Conservation (phyloP, 805 yeast genomes). For the Tetrapisispora iriomotensis region DNA sequence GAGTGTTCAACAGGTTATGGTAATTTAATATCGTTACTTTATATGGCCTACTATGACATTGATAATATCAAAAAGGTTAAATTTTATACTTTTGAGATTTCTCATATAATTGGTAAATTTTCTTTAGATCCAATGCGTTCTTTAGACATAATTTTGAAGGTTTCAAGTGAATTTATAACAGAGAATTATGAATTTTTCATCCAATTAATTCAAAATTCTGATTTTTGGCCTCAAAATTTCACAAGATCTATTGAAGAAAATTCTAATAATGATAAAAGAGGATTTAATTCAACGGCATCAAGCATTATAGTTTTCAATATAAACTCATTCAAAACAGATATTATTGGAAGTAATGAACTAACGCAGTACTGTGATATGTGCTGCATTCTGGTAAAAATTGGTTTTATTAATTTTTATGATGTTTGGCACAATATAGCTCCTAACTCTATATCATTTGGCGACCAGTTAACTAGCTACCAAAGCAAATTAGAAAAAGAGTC, state of each 20-base stretch:
- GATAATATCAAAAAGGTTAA: conserved; percentile 35
- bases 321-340: conserved; percentile 9
- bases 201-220: conserved; percentile 40
- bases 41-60: conserved; percentile 33
- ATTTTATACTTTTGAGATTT: conserved; percentile 39
- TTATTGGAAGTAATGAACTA: background rate
- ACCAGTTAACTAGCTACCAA: conserved; percentile 37
- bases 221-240: conserved; percentile 53
- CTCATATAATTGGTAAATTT: conserved; percentile 61
- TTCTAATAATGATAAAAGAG: conserved; percentile 29
- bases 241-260: conserved; percentile 29
- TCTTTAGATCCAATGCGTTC: conserved; percentile 63
- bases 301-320: conserved; percentile 40
- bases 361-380: conserved; percentile 34
- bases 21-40: conserved; percentile 44
- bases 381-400: conserved; percentile 56
- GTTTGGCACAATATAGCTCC: conserved; percentile 52
- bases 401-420: conserved; percentile 53
- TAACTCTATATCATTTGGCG: conserved; percentile 35
- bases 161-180: conserved; percentile 38
- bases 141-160: conserved; percentile 50
- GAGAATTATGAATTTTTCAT: conserved; percentile 40
- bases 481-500: conserved; percentile 45
- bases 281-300: conserved; percentile 50
- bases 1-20: conserved; percentile 78